Evolutionary conservation across 371 early-diverging fungal genomes (phyloP).

Genomic region (Smittium mucronatum): DNA sequence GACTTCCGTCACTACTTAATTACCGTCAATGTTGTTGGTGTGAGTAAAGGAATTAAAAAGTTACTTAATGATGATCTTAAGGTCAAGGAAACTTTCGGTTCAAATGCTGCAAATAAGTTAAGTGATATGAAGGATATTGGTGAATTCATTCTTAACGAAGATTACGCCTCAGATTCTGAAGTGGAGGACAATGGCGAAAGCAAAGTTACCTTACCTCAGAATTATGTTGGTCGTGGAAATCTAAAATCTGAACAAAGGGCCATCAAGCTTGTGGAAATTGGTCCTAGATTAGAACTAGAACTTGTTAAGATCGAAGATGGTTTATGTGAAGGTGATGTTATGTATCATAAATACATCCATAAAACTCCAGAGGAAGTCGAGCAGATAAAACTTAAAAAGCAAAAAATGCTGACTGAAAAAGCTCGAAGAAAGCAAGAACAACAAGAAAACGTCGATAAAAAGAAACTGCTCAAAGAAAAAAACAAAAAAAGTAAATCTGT

Average conservation of each 20-base stretch:
- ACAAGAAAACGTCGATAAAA: slow-evolving; percentile 65
- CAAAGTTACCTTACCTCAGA: slow-evolving; percentile 67
- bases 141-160: slow-evolving; percentile 80
- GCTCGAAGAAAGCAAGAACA: slow-evolving; percentile 61
- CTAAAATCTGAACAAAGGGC: slow-evolving; percentile 66
- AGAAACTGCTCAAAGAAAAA: slow-evolving; percentile 35
- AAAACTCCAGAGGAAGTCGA: slow-evolving; percentile 58
- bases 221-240: slow-evolving; percentile 63
- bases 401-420: slow-evolving; percentile 43
- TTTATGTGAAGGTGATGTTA: slow-evolving; percentile 82
- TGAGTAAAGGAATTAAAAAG: slow-evolving; percentile 80
- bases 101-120: slow-evolving; percentile 40
- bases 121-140: slow-evolving; percentile 80
- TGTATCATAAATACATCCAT: slow-evolving; percentile 58
- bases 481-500: slow-evolving; percentile 11
- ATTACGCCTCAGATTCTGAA: slow-evolving; percentile 79
- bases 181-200: slow-evolving; percentile 76
- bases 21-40: slow-evolving; percentile 70
- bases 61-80: slow-evolving; percentile 30
- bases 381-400: slow-evolving; percentile 41
- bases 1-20: slow-evolving; percentile 88
- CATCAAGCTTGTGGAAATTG: slow-evolving; percentile 74
- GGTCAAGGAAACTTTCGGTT: slow-evolving; percentile 26
- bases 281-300: slow-evolving; percentile 79
- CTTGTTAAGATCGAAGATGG: slow-evolving; percentile 86